Percentiles rank a stretch among this genome's conserved stretches.
phyloP scores from a whole-genome alignment of 441 rosid species.

The Theobroma grandiflorum region DNA sequence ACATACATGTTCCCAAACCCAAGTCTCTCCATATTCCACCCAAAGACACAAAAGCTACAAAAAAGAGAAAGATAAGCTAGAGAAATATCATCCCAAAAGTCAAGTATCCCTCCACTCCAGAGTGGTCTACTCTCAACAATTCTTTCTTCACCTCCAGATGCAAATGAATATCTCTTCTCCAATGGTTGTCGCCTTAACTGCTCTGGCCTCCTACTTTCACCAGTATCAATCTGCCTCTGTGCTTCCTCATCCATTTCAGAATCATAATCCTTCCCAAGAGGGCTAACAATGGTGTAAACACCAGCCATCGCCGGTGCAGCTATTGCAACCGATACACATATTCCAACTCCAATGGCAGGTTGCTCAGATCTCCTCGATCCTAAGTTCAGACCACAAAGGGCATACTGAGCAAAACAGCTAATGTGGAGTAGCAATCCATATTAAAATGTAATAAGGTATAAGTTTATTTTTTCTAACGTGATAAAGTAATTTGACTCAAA shows the following conservation, averaged over 20 bases:
- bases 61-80: conserved; percentile 81
- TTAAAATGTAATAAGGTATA: no score
- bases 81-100: conserved; percentile 88
- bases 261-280: conserved; percentile 84
- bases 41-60: conserved; percentile 85
- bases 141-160: conserved; percentile 48
- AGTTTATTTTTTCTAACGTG: no score
- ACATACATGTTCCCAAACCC: conserved; percentile 97
- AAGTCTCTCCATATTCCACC: conserved; percentile 97
- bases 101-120: conserved; percentile 90
- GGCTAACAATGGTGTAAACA: conserved; percentile 74
- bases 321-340: conserved; percentile 81
- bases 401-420: conserved; percentile 95
- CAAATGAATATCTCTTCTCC: conserved; percentile 77
- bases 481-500: no score
- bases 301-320: conserved; percentile 90
- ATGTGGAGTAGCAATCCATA: conserved; percentile 59
- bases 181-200: conserved; percentile 38
- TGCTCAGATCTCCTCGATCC: conserved; percentile 82
- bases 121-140: conserved; percentile 56
- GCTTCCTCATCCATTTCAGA: conserved; percentile 71
- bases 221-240: conserved; percentile 41
- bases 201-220: conserved; percentile 39
- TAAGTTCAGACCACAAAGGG: conserved; percentile 82
- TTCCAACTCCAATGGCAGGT: conserved; percentile 83